These are phyloP conservation scores for Penicillium sp. DNA, from an alignment of 2,329 filamentous ascomycete species.

Conservation along the genomic window DNA sequence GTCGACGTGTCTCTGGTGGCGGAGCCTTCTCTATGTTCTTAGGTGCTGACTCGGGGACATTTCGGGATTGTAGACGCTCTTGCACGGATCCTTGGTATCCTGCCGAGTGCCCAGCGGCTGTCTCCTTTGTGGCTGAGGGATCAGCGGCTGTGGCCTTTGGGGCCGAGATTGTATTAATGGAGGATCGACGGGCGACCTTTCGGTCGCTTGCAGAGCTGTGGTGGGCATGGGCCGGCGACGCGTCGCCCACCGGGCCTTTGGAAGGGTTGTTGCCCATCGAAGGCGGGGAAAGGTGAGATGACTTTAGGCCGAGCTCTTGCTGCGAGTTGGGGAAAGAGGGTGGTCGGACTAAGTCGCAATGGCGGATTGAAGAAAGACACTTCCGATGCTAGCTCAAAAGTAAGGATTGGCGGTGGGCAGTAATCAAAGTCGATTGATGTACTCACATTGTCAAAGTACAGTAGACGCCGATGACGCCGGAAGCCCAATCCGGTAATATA, in stretches of 20 bases:
- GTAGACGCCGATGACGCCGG: conserved; percentile 18
- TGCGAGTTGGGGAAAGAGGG: conserved; percentile 5
- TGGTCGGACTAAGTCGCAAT: conserved; percentile 10
- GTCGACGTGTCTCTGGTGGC: conserved; percentile 17
- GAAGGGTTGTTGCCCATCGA: conserved; percentile 45
- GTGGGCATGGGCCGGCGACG: conserved; percentile 22
- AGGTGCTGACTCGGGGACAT: conserved; percentile 26
- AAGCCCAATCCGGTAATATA: conserved; percentile 12
- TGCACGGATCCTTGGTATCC: conserved; percentile 32
- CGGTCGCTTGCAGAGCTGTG: conserved; percentile 27
- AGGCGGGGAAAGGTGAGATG: conserved; percentile 19
- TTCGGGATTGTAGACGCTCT: conserved; percentile 36
- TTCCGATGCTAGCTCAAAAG: conserved; percentile 10
- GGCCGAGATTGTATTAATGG: conserved; percentile 33
- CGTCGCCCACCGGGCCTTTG: conserved; percentile 33
- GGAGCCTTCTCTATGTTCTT: conserved; percentile 20
- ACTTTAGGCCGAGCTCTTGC: conserved; percentile 5
- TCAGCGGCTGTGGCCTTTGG: conserved; percentile 37
- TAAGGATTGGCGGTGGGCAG: conserved; percentile 7
- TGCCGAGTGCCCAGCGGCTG: conserved; percentile 34
- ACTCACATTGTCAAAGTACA: conserved; percentile 5
- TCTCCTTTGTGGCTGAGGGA: conserved; percentile 38
- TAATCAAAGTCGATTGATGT: conserved; percentile 9
- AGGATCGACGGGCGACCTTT: conserved; percentile 35
- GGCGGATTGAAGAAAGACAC: conserved; percentile 17